Evolutionary conservation across 768 basidiomycete species (phyloP), one percentile per base, ranked within the genome.

Genomic region (Agrocybe praecox): DNA sequence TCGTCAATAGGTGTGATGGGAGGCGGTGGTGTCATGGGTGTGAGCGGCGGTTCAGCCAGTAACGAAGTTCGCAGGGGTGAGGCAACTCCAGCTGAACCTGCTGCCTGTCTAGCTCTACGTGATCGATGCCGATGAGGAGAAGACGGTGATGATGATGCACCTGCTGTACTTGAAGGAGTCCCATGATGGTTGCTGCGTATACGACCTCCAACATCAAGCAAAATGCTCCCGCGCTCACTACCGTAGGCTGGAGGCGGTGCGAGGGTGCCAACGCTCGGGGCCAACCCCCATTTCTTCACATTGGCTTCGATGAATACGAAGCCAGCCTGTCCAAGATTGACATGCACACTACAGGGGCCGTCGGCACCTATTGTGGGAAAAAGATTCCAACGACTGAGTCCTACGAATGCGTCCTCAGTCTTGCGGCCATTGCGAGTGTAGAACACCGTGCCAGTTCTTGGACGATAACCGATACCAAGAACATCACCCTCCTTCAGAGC

Each of bases 291-390:
- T 71, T 98, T 98, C 82, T 99, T 99, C 60, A 99, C 97, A 68
- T 99, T 98, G 32, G 97, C 97, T 75, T 99, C 97, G 66, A 99
- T 98, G 65, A 97, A 98, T 36, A 98, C 97, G 69, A 99, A 99
- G 5, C 97, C 97, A 5, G 93, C 89, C 74, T 98, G 97, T 8
- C 97, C 97, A 14, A 99, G 83, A 70, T 99, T 99, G 67, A 98
- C 92, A 65, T 99, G 97, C 8, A 99, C 88, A 61, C 90, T 96
- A 72, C 94, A 96, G 6, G 96, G 92, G 0, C 96, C 96, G 67
- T 96, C 93, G 17, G 96, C 95, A 46, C 96, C 97, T 53, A 99
- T 87, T 48, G 94, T 95, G 53, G 97, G 97, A 80, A 99, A 99
- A 17, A 99, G 83, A 67, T 98, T 98, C 82, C 89, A 92, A 52